Base-by-base conservation (phyloP, 2,329 filamentous ascomycete species). In the Byssochlamys sp. region DNA sequence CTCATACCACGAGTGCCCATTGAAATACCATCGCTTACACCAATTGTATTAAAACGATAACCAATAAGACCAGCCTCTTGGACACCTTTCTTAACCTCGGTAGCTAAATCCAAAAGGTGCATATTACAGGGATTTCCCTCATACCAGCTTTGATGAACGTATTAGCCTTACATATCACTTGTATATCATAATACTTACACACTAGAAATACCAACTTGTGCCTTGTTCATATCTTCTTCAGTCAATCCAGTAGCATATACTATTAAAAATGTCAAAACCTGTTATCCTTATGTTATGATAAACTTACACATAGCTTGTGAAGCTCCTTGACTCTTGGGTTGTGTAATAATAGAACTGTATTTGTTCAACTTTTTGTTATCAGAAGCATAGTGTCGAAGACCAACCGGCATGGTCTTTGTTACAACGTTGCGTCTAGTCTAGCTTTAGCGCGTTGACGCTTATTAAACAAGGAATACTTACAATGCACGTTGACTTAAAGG, bases 261-360 rank as follows among this genome's bases (percentile, higher is more conserved):
- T n/a, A n/a, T n/a, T n/a, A n/a, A n/a, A n/a, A n/a, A n/a, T n/a
- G n/a, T n/a, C n/a, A n/a, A n/a, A n/a, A n/a, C n/a, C n/a, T n/a
- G n/a, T n/a, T n/a, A n/a, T n/a, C n/a, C n/a, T n/a, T n/a, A n/a
- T n/a, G n/a, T n/a, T n/a, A n/a, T n/a, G n/a, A n/a, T n/a, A n/a
- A n/a, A n/a, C n/a, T n/a, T n/a, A n/a, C n/a, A 82, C 95, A 99
- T 99, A 63, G 95, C 94, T 79, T 99, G 94, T 49, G 94, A 97
- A 57, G 95, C 94, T 65, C 94, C 94, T 79, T 99, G 94, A 35
- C 92, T 94, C 79, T 96, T 97, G 71, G 91, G 92, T 77, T 97
- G 91, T 28, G 94, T 99, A 78, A 99, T 92, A 71, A 80, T 75
- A 60, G 84, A 79, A 60, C 91, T 96, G 71, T 91, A 80, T 73